A percentile compares a stretch with the other conserved stretches of the same genome.
Conservation (phyloP, 257 asterid genomes). For the Solanum phureja region DNA sequence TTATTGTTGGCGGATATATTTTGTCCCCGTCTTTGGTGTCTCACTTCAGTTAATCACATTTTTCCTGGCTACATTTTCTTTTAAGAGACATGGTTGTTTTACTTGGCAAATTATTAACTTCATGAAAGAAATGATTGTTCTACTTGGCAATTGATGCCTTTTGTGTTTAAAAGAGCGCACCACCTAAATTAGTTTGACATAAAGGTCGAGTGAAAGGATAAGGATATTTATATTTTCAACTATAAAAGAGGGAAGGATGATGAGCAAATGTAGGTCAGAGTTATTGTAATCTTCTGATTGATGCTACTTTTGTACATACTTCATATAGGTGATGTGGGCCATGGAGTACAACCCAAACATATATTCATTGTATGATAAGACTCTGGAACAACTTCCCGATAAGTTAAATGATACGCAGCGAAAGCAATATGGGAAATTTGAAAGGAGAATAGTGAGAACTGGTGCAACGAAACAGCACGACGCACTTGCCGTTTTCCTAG, state of each 20-base stretch:
- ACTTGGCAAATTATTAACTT: not conserved
- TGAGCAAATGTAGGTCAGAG: not conserved
- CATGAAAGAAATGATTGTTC: not conserved
- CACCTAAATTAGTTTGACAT: not conserved
- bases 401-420: constrained; percentile 32
- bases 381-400: constrained; percentile 11
- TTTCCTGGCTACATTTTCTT: not conserved
- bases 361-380: constrained; percentile 36
- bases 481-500: constrained; percentile 83
- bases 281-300: not conserved
- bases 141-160: not conserved
- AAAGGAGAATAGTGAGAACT: constrained; percentile 51
- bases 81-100: not conserved
- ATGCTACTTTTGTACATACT: not conserved
- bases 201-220: not conserved
- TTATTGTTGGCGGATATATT: not conserved
- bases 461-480: constrained; percentile 66
- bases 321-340: constrained; percentile 90
- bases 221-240: not conserved
- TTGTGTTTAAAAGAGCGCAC: not conserved
- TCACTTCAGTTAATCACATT: not conserved
- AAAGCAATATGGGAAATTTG: constrained; percentile 80
- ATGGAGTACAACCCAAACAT: constrained; percentile 89
- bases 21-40: not conserved
- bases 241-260: not conserved